Evolutionary conservation across 495 filamentous ascomycete species (phyloP).

Genomic region (Annulohypoxylon maeteangense): DNA sequence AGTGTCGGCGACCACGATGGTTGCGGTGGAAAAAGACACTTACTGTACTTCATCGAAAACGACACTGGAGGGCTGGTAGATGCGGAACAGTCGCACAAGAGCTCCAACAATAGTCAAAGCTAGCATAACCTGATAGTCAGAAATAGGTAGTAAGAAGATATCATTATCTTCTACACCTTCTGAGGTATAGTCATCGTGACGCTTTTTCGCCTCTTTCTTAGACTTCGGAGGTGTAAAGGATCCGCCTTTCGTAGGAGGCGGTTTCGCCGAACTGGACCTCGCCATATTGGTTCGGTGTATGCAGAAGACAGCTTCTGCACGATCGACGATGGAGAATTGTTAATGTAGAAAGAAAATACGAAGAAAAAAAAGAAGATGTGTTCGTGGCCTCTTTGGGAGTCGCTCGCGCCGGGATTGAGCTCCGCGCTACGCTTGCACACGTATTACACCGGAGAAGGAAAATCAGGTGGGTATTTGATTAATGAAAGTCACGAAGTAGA

Average conservation of each 20-base stretch:
- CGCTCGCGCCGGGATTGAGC: slow-evolving; percentile 8
- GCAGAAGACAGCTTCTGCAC: slow-evolving; percentile 2
- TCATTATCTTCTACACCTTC: slow-evolving; percentile 76
- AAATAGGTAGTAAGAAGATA: slow-evolving; percentile 76
- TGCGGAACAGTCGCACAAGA: slow-evolving; percentile 88
- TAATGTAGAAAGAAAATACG: not conserved
- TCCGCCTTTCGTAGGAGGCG: slow-evolving; percentile 49
- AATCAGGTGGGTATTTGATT: slow-evolving; percentile 37
- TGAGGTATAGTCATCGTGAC: slow-evolving; percentile 68
- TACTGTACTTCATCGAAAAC: slow-evolving; percentile 99
- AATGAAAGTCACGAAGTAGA: slow-evolving; percentile 61
- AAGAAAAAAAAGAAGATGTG: slow-evolving; percentile 29
- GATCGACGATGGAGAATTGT: slow-evolving; percentile 11
- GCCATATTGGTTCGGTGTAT: slow-evolving; percentile 49
- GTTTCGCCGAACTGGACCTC: slow-evolving; percentile 54
- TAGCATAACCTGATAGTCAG: slow-evolving; percentile 81
- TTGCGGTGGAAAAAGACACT: slow-evolving; percentile 19
- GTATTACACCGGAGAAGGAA: slow-evolving; percentile 31
- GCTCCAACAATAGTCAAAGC: slow-evolving; percentile 79
- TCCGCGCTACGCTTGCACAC: slow-evolving; percentile 30
- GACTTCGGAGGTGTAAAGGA: slow-evolving; percentile 40
- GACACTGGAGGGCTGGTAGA: slow-evolving; percentile 95
- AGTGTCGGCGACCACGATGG: slow-evolving; percentile 35
- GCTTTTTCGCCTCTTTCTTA: slow-evolving; percentile 51
- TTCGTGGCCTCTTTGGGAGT: slow-evolving; percentile 34